Base-by-base conservation (phyloP, 78 protist genomes). In the Dictyostelium capitatum region DNA sequence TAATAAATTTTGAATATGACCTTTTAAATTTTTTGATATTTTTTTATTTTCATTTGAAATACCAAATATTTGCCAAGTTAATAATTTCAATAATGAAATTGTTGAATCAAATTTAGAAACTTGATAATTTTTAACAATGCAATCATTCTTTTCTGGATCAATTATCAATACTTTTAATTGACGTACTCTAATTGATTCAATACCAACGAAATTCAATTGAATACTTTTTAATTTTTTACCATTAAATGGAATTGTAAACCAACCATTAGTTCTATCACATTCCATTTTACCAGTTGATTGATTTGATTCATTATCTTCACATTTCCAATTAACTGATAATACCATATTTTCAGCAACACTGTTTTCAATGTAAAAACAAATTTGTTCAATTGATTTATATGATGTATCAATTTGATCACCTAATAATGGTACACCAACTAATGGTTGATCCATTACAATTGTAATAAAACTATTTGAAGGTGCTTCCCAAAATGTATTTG, bases 401-500 rank as follows among this genome's bases (percentile, higher is more conserved):
- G 75, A 47, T 37, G 43, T 37, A 37, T 37, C 43, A 3, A 37
- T 2, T 37, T 37, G 6, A 37, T 3, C 43, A 2, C 43, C 43
- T 37, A 2, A 2, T 37, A 37, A 81, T 48, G 10, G 7, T 4
- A 3, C 30, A 6, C 15, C 64, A 25, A 12, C 43, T 20, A 37
- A 37, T 37, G 43, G 43, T 37, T 37, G 43, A 4, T 74, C 92
- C 9, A 85, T 20, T 14, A 57, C 75, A 9, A 85, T 59, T 1
- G 30, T 43, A 2, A 85, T 85, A 19, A 17, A 50, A 14, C 77
- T 23, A 20, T 59, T 59, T 6, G 81, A 43, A 11, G 53, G 25
- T 14, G 92, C 92, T 75, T 85, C 92, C 92, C 92, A 85, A 51
- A 85, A 85, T 15, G 83, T 23, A n/a, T 46, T 79, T n/a, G 92